phyloP scores from a whole-genome alignment of 495 filamentous ascomycete genomes.

The Umbilicaria muhlenbergii region DNA sequence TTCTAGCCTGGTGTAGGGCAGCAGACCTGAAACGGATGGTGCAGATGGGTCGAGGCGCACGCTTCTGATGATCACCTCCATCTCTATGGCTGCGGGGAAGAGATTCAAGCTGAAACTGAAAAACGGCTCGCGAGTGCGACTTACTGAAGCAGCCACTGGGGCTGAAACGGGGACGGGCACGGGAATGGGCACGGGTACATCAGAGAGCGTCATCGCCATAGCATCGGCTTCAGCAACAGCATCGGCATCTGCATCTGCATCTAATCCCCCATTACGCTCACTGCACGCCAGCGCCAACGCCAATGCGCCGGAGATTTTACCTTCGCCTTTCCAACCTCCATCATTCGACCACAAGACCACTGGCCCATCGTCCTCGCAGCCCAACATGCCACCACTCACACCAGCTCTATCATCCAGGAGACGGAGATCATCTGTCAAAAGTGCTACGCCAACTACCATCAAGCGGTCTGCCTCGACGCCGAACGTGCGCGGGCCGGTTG shows the following conservation, averaged over 20 bases:
- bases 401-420: conserved; percentile 8
- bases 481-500: conserved; percentile 39
- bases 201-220: conserved; percentile 8
- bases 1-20: no score
- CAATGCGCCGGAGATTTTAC: conserved; percentile 1
- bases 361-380: conserved; percentile 6
- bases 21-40: no score
- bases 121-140: conserved; percentile 3
- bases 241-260: not conserved
- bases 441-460: conserved; percentile 14
- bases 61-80: conserved; percentile 8
- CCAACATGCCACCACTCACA: conserved; percentile 7
- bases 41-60: conserved; percentile 8
- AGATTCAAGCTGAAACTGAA: conserved; percentile 13
- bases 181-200: not conserved
- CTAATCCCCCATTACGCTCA: no score
- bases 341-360: conserved; percentile 4
- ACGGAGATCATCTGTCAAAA: conserved; percentile 10
- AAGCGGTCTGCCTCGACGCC: conserved; percentile 52
- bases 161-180: no score
- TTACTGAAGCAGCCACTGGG: not conserved
- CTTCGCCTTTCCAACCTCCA: conserved; percentile 1
- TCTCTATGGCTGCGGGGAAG: conserved; percentile 17
- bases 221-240: conserved; percentile 7
- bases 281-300: no score